phyloP scores from a whole-genome alignment of 805 yeast genomes.

The Cyberlindnera maritima region DNA sequence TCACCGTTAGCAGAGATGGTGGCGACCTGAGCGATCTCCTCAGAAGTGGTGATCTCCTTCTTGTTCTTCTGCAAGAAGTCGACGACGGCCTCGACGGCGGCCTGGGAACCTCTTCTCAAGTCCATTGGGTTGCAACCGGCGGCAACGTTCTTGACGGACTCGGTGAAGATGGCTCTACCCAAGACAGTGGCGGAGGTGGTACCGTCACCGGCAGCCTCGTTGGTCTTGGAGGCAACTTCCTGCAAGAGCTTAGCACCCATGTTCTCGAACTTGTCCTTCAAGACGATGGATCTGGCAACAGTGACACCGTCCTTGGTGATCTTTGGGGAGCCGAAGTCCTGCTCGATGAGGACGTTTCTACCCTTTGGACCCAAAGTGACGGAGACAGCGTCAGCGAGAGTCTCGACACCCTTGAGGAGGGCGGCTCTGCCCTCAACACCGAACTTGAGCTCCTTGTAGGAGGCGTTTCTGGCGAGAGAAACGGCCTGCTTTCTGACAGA shows the following conservation, averaged over 20 bases:
- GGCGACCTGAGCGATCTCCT: conserved; percentile 97
- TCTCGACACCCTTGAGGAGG: conserved; percentile 90
- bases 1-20: conserved; percentile 99
- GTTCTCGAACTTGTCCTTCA: conserved; percentile 93
- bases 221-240: conserved; percentile 97
- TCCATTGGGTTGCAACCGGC: conserved; percentile 99
- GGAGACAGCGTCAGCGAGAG: conserved; percentile 83
- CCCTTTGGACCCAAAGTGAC: conserved; percentile 98
- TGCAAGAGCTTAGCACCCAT: conserved; percentile 94
- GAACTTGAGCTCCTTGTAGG: conserved; percentile 92
- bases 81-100: conserved; percentile 96
- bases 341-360: conserved; percentile 95
- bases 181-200: conserved; percentile 97
- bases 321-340: conserved; percentile 95
- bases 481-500: conserved; percentile 23
- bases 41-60: conserved; percentile 94
- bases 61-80: conserved; percentile 82
- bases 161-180: conserved; percentile 95
- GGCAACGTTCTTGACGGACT: conserved; percentile 95
- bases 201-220: conserved; percentile 98
- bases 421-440: conserved; percentile 65
- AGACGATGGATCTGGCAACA: conserved; percentile 83
- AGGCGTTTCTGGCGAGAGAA: conserved; percentile 30
- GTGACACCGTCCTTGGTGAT: conserved; percentile 99
- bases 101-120: conserved; percentile 96